A percentile compares a stretch with the other conserved stretches of the same genome.
Conservation (phyloP, 208 protist species). For the Herpetomonas samuelpessoai region DNA sequence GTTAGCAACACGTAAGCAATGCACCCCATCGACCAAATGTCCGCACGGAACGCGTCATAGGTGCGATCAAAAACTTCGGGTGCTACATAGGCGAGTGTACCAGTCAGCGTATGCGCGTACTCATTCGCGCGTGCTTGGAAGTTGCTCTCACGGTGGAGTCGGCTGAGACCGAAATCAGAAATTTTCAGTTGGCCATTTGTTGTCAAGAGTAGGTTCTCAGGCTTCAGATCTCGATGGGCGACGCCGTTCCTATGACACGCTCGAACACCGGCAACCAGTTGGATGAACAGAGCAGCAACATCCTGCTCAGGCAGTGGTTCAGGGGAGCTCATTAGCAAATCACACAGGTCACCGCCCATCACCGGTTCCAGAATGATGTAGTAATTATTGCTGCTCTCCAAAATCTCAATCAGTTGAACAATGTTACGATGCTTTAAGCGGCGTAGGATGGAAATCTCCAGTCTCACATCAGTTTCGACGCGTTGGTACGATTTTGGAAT, state of each 20-base stretch:
- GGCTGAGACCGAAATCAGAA: slow-evolving; percentile 86
- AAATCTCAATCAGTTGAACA: slow-evolving; percentile 81
- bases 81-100: slow-evolving; percentile 79
- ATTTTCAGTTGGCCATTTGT: slow-evolving; percentile 76
- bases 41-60: slow-evolving; percentile 83
- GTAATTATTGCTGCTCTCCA: slow-evolving; percentile 82
- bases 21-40: slow-evolving; percentile 88
- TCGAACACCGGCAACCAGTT: slow-evolving; percentile 67
- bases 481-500: slow-evolving; percentile 64
- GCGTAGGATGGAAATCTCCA: slow-evolving; percentile 82
- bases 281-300: slow-evolving; percentile 63
- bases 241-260: slow-evolving; percentile 82
- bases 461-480: slow-evolving; percentile 66
- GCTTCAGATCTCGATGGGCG: slow-evolving; percentile 94
- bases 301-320: slow-evolving; percentile 53
- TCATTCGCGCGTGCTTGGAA: slow-evolving; percentile 54
- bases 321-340: slow-evolving; percentile 59
- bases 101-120: slow-evolving; percentile 72
- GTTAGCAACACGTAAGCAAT: slow-evolving; percentile 84
- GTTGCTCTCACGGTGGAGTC: slow-evolving; percentile 72
- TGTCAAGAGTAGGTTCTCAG: slow-evolving; percentile 92
- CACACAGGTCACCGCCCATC: slow-evolving; percentile 81
- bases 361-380: slow-evolving; percentile 90
- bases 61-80: slow-evolving; percentile 75
- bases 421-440: slow-evolving; percentile 81